phyloP scores from a whole-genome alignment of 1,284 basidiomycete species.

The Neolentinus lepideus region DNA sequence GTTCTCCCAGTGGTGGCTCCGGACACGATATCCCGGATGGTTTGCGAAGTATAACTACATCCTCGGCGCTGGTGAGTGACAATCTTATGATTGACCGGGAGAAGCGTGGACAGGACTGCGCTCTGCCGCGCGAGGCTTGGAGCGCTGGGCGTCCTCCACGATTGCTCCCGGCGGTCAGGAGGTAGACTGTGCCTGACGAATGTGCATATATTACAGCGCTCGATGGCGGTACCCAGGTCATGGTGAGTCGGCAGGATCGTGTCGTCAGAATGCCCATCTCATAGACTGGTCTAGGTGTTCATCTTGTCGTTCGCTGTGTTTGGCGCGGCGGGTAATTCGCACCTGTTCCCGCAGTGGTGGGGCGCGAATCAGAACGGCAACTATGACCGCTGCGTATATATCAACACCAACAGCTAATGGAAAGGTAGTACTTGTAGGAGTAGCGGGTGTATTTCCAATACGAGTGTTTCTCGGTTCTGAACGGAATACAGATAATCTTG shows the following conservation, averaged over 20 bases:
- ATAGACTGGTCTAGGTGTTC: conserved; percentile 9
- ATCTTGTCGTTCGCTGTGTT: conserved; percentile 19
- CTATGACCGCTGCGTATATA: background rate
- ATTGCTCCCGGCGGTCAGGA: background rate
- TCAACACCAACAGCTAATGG: background rate
- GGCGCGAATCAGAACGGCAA: conserved; percentile 1
- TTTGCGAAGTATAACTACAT: conserved; percentile 32
- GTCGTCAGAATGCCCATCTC: background rate
- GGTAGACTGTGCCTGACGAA: conserved; percentile 8
- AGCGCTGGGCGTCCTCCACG: background rate
- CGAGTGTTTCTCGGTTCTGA: too few relatives aligned
- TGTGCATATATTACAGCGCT: conserved; percentile 14
- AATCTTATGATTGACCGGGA: background rate
- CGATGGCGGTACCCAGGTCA: conserved; percentile 21
- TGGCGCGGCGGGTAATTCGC: background rate
- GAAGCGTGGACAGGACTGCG: background rate
- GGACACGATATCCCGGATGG: conserved; percentile 22
- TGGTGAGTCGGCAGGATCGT: conserved; percentile 3
- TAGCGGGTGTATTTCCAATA: too few relatives aligned
- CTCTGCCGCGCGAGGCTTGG: background rate
- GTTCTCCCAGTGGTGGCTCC: conserved; percentile 24
- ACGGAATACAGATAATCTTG: background rate
- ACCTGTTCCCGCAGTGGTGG: conserved; percentile 4
- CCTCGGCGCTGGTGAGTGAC: conserved; percentile 20
- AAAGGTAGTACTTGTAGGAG: too few relatives aligned